Evolutionary conservation across 2,329 filamentous ascomycete species (phyloP).

Genomic region (Alternaria tenuissima): DNA sequence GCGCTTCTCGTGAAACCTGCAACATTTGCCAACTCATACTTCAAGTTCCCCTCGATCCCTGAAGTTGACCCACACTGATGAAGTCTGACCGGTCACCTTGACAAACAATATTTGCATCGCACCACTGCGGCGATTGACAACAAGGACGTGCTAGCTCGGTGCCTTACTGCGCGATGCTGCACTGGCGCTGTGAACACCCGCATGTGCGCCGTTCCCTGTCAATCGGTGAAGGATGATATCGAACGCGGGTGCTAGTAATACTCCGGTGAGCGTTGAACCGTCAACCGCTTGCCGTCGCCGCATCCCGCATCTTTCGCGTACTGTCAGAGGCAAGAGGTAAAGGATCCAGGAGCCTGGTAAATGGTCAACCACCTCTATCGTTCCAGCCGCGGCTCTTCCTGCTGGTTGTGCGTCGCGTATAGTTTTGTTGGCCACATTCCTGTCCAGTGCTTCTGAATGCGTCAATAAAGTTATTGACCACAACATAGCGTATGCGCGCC

Average conservation of each 20-base stretch:
- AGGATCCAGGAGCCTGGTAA: conserved; percentile 18
- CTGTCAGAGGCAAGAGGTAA: conserved; percentile 11
- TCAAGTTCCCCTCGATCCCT: neutral
- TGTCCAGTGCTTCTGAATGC: neutral
- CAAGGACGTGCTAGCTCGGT: conserved; percentile 11
- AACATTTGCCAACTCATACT: neutral
- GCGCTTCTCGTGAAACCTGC: neutral
- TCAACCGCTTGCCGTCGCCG: conserved; percentile 13
- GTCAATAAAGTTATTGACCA: neutral
- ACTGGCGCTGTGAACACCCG: conserved; percentile 11
- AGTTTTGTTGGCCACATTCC: neutral
- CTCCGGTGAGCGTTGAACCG: conserved; percentile 20
- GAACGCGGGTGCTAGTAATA: conserved; percentile 18
- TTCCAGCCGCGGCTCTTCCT: conserved; percentile 1
- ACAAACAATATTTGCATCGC: conserved; percentile 2
- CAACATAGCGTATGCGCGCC: conserved; percentile 3
- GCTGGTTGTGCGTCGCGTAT: neutral
- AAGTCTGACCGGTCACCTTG: neutral
- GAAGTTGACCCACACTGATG: neutral
- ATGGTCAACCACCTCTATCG: conserved; percentile 7
- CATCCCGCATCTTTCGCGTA: conserved; percentile 7
- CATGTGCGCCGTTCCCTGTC: conserved; percentile 13
- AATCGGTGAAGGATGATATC: conserved; percentile 6
- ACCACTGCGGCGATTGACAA: conserved; percentile 5
- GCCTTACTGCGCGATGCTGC: conserved; percentile 18